A percentile compares a stretch with the other conserved stretches of the same genome.
These are phyloP conservation scores for Suhomyces anneliseae DNA, from an alignment of 1,139 yeast species.

Conservation along the genomic window DNA sequence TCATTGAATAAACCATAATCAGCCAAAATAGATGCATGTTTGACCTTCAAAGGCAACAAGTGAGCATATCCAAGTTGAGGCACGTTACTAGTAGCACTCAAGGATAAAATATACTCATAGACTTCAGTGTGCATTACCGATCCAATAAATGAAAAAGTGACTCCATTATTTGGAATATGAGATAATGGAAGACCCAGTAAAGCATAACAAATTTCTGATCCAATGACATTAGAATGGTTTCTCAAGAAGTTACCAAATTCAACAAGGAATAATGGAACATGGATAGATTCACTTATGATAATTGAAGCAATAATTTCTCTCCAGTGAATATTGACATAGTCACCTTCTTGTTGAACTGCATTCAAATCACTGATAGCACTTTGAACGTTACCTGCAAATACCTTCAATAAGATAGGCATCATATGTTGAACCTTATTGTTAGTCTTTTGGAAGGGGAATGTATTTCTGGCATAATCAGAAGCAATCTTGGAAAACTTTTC, in stretches of 20 bases:
- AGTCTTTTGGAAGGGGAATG: slow-evolving; percentile 40
- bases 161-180: slow-evolving; percentile 19
- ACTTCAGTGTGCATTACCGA: slow-evolving; percentile 61
- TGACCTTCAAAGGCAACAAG: slow-evolving; percentile 54
- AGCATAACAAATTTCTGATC: slow-evolving; percentile 49
- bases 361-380: slow-evolving; percentile 52
- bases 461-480: slow-evolving; percentile 39
- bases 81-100: slow-evolving; percentile 23
- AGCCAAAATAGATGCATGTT: slow-evolving; percentile 62
- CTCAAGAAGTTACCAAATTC: slow-evolving; percentile 53
- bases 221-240: slow-evolving; percentile 35
- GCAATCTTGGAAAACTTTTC: slow-evolving; percentile 63
- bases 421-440: slow-evolving; percentile 49
- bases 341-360: slow-evolving; percentile 40
- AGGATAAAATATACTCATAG: slow-evolving; percentile 57
- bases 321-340: slow-evolving; percentile 56
- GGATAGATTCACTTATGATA: slow-evolving; percentile 40
- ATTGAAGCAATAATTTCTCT: slow-evolving; percentile 49
- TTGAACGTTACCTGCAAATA: slow-evolving; percentile 62
- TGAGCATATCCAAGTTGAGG: slow-evolving; percentile 50
- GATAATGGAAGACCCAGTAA: slow-evolving; percentile 51
- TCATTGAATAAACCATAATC: slow-evolving; percentile 60
- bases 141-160: slow-evolving; percentile 29
- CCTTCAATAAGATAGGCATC: slow-evolving; percentile 63
- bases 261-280: slow-evolving; percentile 42